Evolutionary conservation across 805 yeast genomes (phyloP).

Genomic region (Candida chauliodis): DNA sequence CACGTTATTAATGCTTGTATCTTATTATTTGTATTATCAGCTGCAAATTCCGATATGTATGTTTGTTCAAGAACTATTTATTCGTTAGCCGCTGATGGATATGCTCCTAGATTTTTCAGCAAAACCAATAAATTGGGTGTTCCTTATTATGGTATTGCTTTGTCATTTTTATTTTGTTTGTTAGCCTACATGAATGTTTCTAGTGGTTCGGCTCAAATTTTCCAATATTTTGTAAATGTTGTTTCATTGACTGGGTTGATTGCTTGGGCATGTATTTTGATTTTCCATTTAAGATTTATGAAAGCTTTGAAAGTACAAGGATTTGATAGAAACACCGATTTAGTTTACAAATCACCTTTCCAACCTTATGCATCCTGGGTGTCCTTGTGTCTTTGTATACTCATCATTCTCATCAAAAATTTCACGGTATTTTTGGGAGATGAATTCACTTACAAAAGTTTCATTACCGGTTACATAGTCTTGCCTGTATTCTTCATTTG

Average conservation of each 20-base stretch:
- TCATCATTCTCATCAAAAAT: constrained; percentile 63
- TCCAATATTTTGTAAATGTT: constrained; percentile 69
- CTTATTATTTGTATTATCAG: constrained; percentile 73
- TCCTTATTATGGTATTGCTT: constrained; percentile 56
- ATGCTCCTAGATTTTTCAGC: constrained; percentile 67
- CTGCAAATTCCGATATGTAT: constrained; percentile 76
- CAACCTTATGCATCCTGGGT: constrained; percentile 67
- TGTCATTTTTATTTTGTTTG: constrained; percentile 52
- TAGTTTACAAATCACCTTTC: constrained; percentile 61
- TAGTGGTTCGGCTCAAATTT: constrained; percentile 51
- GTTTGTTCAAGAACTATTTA: constrained; percentile 74
- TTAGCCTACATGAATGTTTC: constrained; percentile 72
- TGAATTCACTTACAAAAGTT: constrained; percentile 55
- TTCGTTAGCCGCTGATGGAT: constrained; percentile 68
- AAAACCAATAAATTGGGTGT: constrained; percentile 67
- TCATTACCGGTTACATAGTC: constrained; percentile 77
- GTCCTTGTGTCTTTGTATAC: constrained; percentile 49
- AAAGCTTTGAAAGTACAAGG: constrained; percentile 69
- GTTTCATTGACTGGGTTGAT: constrained; percentile 73
- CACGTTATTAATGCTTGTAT: constrained; percentile 77
- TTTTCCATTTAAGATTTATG: constrained; percentile 64
- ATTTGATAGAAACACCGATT: constrained; percentile 45
- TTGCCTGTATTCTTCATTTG: constrained; percentile 59
- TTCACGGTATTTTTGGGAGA: constrained; percentile 66
- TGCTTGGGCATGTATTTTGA: constrained; percentile 70